Evolutionary conservation across 495 filamentous ascomycete species (phyloP).

Genomic region (Podospora pseudocomata): DNA sequence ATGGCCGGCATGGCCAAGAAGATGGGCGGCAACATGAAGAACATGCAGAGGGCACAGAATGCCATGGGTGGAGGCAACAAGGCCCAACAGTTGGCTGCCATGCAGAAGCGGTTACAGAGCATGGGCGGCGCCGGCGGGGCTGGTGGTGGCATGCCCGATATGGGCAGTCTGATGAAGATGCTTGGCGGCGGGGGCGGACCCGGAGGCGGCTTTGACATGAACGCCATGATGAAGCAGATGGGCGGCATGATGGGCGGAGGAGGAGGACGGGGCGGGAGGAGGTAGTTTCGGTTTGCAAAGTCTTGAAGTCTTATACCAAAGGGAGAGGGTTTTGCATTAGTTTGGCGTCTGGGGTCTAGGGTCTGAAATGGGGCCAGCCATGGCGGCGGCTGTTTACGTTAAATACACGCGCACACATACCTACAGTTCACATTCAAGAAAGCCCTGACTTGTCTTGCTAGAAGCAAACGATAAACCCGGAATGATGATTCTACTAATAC

Average conservation of each 20-base stretch:
- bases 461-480: neutral
- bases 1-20: constrained; percentile 99
- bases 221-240: constrained; percentile 84
- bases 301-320: neutral
- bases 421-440: neutral
- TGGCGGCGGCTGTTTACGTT: neutral
- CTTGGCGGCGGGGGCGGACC: constrained; percentile 55
- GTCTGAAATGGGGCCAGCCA: neutral
- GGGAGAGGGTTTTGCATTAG: neutral
- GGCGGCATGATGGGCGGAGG: constrained; percentile 50
- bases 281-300: constrained; percentile 6
- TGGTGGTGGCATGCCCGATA: constrained; percentile 61
- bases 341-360: neutral
- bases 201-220: constrained; percentile 68
- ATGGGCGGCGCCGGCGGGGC: constrained; percentile 67
- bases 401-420: neutral
- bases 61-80: constrained; percentile 84
- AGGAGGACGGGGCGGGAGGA: constrained; percentile 30
- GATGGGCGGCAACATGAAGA: constrained; percentile 93
- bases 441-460: neutral
- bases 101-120: constrained; percentile 90
- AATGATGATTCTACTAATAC: neutral
- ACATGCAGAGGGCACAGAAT: constrained; percentile 90
- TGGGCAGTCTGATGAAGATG: constrained; percentile 85
- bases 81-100: constrained; percentile 90